Base-by-base conservation (phyloP, 2,329 filamentous ascomycete genomes). In the Metarhizium album region DNA sequence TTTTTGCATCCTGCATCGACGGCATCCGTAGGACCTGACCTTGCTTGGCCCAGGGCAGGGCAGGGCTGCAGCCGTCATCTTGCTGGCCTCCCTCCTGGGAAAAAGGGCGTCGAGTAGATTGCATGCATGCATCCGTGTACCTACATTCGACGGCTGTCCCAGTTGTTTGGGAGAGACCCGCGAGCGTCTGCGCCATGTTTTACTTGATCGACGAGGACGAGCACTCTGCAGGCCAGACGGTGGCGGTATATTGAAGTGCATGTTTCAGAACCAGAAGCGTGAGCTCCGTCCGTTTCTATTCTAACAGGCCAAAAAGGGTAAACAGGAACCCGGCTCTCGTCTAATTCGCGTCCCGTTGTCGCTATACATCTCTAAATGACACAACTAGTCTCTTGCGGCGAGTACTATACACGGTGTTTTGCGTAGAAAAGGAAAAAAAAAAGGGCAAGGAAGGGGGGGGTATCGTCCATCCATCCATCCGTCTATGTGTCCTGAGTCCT, bases 391-490 rank as follows among this genome's bases (percentile, higher is more conserved):
- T 50, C 23, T 53, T 53, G 48, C 52, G 49, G 48, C 45, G 56
- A 48, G 53, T 62, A 60, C 51, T 62, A 56, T 60, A 62, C 59
- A 62, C n/a, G 27, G 24, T 46, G n/a, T 46, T 18, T 42, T 24
- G 54, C 60, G 49, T 58, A 57, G 55, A 60, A 52, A 53, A 8
- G 11, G 11, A 29, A 29, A 29, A 29, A 29, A 29, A 4, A 29
- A 29, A 29, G 27, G 27, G 27, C 2, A 29, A 29, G 11, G 11
- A 29, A 6, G 27, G 59, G 7, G 27, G 59, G 59, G 60, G 62
- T 64, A 64, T 66, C 63, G 58, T 66, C 55, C 61, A 59, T 59
- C 29, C 55, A 58, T 46, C 65, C 63, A 58, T 66, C 55, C 61
- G 58, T 59, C 29, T 55, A 58, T 46, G 53, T 52, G 51, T 62